Percentiles rank a stretch among this genome's conserved stretches.
These are phyloP conservation scores for Cladosporium sp. DNA, from an alignment of 2,329 filamentous ascomycete species.

Conservation along the genomic window DNA sequence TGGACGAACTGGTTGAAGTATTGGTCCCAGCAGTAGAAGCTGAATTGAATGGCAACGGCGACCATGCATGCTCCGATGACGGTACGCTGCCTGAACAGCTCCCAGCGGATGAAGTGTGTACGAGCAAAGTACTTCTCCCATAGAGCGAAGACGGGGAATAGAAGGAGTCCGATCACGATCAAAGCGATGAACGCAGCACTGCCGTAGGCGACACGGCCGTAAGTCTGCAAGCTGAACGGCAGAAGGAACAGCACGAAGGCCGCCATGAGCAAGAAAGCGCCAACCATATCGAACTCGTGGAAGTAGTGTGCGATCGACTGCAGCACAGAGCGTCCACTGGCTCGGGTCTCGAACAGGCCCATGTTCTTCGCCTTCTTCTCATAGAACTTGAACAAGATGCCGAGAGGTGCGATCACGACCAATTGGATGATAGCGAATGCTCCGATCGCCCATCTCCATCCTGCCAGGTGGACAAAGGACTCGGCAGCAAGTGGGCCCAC, in stretches of 20 bases:
- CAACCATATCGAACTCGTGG: conserved; percentile 61
- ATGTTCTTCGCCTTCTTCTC: conserved; percentile 55
- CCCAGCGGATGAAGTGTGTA: conserved; percentile 40
- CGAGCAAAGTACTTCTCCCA: conserved; percentile 41
- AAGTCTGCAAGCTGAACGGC: conserved; percentile 54
- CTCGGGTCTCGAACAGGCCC: conserved; percentile 45
- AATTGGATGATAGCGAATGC: conserved; percentile 63
- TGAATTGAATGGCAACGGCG: conserved; percentile 33
- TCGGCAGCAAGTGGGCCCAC: conserved; percentile 20
- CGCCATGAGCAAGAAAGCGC: conserved; percentile 56
- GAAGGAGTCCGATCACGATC: conserved; percentile 39
- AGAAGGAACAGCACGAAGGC: conserved; percentile 63
- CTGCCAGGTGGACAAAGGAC: conserved; percentile 28
- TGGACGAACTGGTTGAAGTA: conserved; percentile 40
- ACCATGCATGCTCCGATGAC: conserved; percentile 51
- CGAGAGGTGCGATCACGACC: conserved; percentile 59
- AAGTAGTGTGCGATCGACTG: conserved; percentile 53
- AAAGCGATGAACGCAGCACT: conserved; percentile 27
- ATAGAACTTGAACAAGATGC: conserved; percentile 55
- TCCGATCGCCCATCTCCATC: conserved; percentile 67
- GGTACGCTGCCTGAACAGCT: conserved; percentile 47
- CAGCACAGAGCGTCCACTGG: conserved; percentile 41
- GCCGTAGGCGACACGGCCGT: conserved; percentile 20
- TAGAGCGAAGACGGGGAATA: conserved; percentile 37
- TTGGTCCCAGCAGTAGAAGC: conserved; percentile 35